Evolutionary conservation across 495 filamentous ascomycete genomes (phyloP).

Genomic region (Neurospora discreta): DNA sequence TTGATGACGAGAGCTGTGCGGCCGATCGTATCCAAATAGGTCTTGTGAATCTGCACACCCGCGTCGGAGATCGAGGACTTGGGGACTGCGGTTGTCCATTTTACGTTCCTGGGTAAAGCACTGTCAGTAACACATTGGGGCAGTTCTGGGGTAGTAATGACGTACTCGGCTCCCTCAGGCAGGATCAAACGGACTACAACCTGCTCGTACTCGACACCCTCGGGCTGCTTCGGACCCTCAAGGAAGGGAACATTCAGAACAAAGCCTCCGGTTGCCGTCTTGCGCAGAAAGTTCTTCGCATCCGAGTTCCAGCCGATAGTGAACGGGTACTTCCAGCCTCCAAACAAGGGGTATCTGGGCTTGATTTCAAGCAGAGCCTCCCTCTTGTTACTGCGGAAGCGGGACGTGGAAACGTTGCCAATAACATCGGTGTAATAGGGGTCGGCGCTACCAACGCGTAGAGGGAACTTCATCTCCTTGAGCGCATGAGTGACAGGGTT

Average conservation of each 20-base stretch:
- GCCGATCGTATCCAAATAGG: constrained; percentile 89
- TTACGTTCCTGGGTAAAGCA: constrained; percentile 45
- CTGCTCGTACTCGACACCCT: constrained; percentile 77
- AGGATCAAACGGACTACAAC: constrained; percentile 72
- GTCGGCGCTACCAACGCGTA: constrained; percentile 65
- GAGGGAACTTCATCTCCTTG: constrained; percentile 68
- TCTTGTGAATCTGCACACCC: constrained; percentile 41
- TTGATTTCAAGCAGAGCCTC: constrained; percentile 81
- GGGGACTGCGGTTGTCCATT: constrained; percentile 53
- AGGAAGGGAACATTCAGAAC: constrained; percentile 94
- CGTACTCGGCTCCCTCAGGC: constrained; percentile 84
- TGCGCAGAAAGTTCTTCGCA: constrained; percentile 61
- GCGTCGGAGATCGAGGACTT: constrained; percentile 47
- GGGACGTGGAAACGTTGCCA: constrained; percentile 90
- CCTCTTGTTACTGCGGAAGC: constrained; percentile 65
- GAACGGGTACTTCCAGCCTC: constrained; percentile 96
- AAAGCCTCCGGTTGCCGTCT: constrained; percentile 50
- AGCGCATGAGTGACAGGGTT: constrained; percentile 64
- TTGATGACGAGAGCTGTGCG: constrained; percentile 73
- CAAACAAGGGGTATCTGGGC: constrained; percentile 87
- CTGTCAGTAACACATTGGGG: neutral
- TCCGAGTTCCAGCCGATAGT: constrained; percentile 89
- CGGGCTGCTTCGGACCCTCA: constrained; percentile 74
- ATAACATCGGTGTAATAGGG: constrained; percentile 96
- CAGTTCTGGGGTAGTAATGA: constrained; percentile 12